A percentile compares a stretch with the other conserved stretches of the same genome.
Evolutionary conservation across 192 early-diverging fungal species (phyloP).

Genomic region (Ambispora gerdemannii): DNA sequence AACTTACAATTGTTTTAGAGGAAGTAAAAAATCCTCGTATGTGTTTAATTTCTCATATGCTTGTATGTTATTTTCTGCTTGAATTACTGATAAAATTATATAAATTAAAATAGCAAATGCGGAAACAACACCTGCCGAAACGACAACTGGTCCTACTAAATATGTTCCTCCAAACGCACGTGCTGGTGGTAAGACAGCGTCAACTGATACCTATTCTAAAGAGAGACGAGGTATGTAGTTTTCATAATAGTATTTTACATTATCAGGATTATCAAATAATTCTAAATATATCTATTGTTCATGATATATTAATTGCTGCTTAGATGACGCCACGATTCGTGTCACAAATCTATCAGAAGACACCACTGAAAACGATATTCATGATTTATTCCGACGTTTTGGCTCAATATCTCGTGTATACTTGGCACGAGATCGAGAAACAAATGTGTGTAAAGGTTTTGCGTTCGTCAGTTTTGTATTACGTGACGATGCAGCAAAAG

Average conservation of each 20-base stretch:
- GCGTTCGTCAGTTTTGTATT: conserved; percentile 90
- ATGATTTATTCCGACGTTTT: conserved; percentile 83
- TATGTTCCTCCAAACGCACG: conserved; percentile 91
- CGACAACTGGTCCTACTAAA: conserved; percentile 46
- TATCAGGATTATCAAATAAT: neutral
- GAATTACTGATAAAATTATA: conserved; percentile 13
- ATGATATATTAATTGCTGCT: neutral
- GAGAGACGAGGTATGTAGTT: conserved; percentile 42
- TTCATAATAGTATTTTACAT: neutral
- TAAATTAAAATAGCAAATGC: conserved; percentile 13
- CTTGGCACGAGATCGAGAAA: conserved; percentile 82
- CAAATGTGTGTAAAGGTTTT: conserved; percentile 87
- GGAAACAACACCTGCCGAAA: conserved; percentile 34
- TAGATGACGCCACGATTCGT: conserved; percentile 68
- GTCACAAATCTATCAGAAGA: conserved; percentile 97
- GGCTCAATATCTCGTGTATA: conserved; percentile 81
- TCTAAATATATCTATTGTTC: neutral
- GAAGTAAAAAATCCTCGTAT: conserved; percentile 47
- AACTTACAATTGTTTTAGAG: conserved; percentile 44
- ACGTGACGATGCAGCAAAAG: conserved; percentile 77
- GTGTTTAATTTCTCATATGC: conserved; percentile 9
- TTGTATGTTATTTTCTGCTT: no score
- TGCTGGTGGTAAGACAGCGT: conserved; percentile 34
- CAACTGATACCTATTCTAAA: conserved; percentile 44
- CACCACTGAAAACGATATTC: conserved; percentile 82